Percentiles rank a stretch among this genome's conserved stretches.
Evolutionary conservation across 2,329 filamentous ascomycete genomes (phyloP).

Genomic region (Aspergillus persii): DNA sequence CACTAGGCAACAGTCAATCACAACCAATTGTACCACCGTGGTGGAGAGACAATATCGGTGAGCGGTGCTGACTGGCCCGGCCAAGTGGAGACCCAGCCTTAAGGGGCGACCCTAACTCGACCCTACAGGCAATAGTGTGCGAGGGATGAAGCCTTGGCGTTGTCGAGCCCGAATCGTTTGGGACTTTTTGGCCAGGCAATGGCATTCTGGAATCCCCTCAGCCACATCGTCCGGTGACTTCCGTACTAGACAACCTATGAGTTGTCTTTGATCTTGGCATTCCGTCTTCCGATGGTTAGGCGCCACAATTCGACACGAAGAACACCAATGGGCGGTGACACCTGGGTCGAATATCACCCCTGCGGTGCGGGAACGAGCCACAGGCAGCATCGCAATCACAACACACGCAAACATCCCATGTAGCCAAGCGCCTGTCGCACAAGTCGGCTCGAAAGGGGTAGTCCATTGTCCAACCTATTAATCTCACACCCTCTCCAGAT

Average conservation of each 20-base stretch:
- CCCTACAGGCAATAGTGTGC: background rate
- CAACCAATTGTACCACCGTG: background rate
- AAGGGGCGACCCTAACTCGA: background rate
- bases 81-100: background rate
- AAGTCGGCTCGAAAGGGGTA: background rate
- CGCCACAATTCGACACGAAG: background rate
- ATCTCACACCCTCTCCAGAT: conserved; percentile 1
- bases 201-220: background rate
- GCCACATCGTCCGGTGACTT: background rate
- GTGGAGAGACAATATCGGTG: background rate
- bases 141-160: background rate
- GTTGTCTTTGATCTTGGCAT: background rate
- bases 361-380: background rate
- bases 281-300: background rate
- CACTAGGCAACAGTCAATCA: background rate
- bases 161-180: background rate
- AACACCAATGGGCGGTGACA: background rate
- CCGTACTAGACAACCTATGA: background rate
- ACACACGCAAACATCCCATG: background rate
- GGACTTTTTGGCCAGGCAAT: background rate
- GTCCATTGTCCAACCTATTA: background rate
- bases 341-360: background rate
- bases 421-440: conserved; percentile 1
- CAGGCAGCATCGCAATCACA: background rate
- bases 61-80: background rate